Evolutionary conservation across 2,329 filamentous ascomycete genomes (phyloP).

Genomic region (Claviceps maximensis): DNA sequence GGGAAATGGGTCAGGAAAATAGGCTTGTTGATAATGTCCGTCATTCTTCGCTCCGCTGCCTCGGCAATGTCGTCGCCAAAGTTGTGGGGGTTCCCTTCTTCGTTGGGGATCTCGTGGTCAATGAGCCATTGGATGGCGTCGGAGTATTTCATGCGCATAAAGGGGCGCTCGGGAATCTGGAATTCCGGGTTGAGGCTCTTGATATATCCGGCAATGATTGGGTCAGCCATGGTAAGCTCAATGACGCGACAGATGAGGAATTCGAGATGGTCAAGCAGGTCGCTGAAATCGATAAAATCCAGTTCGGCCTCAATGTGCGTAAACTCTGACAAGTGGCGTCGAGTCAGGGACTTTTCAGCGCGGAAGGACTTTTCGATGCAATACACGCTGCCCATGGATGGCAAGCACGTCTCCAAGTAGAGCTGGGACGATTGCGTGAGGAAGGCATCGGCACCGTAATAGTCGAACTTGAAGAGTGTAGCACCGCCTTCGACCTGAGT

Average conservation of each 20-base stretch:
- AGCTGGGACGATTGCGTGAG: conserved; percentile 95
- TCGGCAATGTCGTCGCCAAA: conserved; percentile 98
- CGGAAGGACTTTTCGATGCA: conserved; percentile 99
- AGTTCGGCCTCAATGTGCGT: conserved; percentile 94
- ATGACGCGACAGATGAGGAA: conserved; percentile 77
- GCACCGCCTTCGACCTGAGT: conserved; percentile 89
- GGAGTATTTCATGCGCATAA: conserved; percentile 86
- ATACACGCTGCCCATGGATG: conserved; percentile 86
- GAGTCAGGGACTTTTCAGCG: conserved; percentile 88
- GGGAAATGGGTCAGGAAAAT: conserved; percentile 98
- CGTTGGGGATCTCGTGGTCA: conserved; percentile 82
- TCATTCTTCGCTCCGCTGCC: conserved; percentile 93
- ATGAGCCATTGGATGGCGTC: conserved; percentile 92
- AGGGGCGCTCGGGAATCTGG: conserved; percentile 66
- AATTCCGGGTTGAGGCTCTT: conserved; percentile 88
- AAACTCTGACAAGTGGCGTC: conserved; percentile 90
- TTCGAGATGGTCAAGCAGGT: conserved; percentile 79
- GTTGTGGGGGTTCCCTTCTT: conserved; percentile 75
- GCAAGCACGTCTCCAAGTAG: conserved; percentile 89
- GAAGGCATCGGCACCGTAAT: conserved; percentile 83
- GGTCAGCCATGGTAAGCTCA: conserved; percentile 61
- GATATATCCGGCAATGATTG: conserved; percentile 57
- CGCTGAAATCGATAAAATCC: conserved; percentile 87
- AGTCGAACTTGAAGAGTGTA: conserved; percentile 79
- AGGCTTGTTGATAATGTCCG: conserved; percentile 85